These are phyloP conservation scores for Heteromeles arbutifolia DNA, from an alignment of 306 rosid species.

Conservation along the genomic window DNA sequence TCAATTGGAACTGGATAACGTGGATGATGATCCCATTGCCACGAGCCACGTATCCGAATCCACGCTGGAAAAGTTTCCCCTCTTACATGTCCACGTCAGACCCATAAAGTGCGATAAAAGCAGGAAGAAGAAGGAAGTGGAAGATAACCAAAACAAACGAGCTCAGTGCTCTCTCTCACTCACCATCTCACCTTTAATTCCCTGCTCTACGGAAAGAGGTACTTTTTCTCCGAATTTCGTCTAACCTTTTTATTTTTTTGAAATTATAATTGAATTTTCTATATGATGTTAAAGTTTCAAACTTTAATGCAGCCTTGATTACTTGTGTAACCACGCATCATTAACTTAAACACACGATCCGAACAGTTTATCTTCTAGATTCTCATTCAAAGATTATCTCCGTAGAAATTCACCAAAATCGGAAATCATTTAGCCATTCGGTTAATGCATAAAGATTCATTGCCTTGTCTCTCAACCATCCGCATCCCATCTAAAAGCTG, in stretches of 20 bases:
- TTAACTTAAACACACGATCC: too few relatives aligned
- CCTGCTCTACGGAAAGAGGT: background rate
- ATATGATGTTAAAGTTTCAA: too few relatives aligned
- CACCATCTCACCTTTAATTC: background rate
- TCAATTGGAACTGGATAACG: conserved; percentile 37
- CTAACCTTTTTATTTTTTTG: background rate
- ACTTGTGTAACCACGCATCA: too few relatives aligned
- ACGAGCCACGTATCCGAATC: conserved; percentile 38
- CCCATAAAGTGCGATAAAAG: conserved; percentile 4
- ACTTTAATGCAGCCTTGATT: too few relatives aligned
- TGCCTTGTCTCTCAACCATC: background rate
- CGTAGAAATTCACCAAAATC: background rate
- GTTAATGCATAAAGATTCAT: background rate
- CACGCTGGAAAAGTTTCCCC: conserved; percentile 75
- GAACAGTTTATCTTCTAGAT: too few relatives aligned
- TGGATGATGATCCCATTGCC: conserved; percentile 36
- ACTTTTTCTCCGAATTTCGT: background rate
- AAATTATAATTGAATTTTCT: background rate
- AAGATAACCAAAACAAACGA: conserved; percentile 3
- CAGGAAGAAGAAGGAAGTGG: background rate
- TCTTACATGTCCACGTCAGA: conserved; percentile 51
- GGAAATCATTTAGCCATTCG: background rate
- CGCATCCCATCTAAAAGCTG: background rate
- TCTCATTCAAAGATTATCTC: too few relatives aligned
- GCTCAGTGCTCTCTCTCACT: background rate